Evolutionary conservation across 1,284 basidiomycete species (phyloP).

Genomic region (Microbotryum violaceum): DNA sequence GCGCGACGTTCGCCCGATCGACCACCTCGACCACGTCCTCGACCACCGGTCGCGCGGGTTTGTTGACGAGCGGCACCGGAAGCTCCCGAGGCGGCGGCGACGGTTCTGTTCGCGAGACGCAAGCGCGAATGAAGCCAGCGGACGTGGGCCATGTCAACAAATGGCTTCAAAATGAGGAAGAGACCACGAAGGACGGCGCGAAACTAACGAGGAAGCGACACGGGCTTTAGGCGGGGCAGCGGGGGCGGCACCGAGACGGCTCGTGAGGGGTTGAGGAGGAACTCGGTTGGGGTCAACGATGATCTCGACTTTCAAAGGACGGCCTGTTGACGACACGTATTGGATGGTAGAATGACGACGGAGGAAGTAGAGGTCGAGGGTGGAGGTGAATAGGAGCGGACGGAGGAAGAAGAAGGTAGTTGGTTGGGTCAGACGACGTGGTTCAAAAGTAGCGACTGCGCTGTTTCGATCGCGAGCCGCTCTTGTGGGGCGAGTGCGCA

Average conservation of each 20-base stretch:
- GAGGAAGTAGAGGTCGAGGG: neutral
- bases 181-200: neutral
- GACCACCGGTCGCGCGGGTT: slow-evolving; percentile 39
- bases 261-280: slow-evolving; percentile 38
- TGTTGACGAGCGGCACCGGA: slow-evolving; percentile 12
- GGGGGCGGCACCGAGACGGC: slow-evolving; percentile 44
- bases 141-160: neutral
- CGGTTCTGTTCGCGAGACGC: slow-evolving; percentile 12
- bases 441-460: too few relatives aligned
- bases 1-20: slow-evolving; percentile 43
- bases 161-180: neutral
- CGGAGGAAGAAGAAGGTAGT: neutral
- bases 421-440: neutral
- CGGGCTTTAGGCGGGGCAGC: slow-evolving; percentile 57
- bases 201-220: slow-evolving; percentile 32
- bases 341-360: neutral
- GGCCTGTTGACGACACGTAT: slow-evolving; percentile 54
- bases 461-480: neutral
- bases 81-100: slow-evolving; percentile 22
- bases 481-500: neutral
- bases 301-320: slow-evolving; percentile 97
- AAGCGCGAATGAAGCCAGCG: neutral
- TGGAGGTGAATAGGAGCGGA: neutral
- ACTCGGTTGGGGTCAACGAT: slow-evolving; percentile 77
- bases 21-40: slow-evolving; percentile 51